phyloP scores from a whole-genome alignment of 768 basidiomycete genomes.

The Lactarius deliciosus region DNA sequence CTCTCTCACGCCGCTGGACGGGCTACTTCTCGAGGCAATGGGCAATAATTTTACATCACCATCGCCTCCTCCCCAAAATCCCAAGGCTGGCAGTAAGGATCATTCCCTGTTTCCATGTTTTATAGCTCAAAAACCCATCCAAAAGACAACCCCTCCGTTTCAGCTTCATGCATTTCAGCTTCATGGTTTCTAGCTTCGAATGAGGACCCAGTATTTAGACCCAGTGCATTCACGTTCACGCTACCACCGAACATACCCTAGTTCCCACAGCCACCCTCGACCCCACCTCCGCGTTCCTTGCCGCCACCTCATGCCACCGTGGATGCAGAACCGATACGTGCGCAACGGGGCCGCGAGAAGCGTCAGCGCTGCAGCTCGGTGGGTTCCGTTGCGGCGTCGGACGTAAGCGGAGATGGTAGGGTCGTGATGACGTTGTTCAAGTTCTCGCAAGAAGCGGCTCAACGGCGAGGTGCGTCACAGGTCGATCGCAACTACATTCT shows the following conservation, averaged over 20 bases:
- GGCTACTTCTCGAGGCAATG: constrained; percentile 47
- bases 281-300: constrained; percentile 35
- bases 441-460: constrained; percentile 62
- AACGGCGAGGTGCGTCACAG: constrained; percentile 14
- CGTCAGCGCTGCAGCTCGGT: constrained; percentile 60
- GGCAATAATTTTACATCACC: constrained; percentile 38
- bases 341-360: constrained; percentile 79
- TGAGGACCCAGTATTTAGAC: constrained; percentile 52
- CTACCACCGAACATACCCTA: constrained; percentile 65
- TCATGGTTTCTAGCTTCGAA: too few relatives aligned
- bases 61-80: constrained; percentile 44
- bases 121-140: background rate
- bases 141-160: constrained; percentile 14
- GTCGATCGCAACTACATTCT: too few relatives aligned
- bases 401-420: constrained; percentile 54
- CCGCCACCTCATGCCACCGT: constrained; percentile 32
- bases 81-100: constrained; percentile 40
- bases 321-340: constrained; percentile 35
- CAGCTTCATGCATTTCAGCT: constrained; percentile 1
- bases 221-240: constrained; percentile 73
- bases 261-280: constrained; percentile 42
- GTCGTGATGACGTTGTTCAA: constrained; percentile 64
- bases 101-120: constrained; percentile 12
- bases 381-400: constrained; percentile 38
- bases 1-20: constrained; percentile 43